Evolutionary conservation across 108 stramenopile genomes (phyloP), one percentile per base, ranked within the genome.

Genomic region (Cyclotella sp.): DNA sequence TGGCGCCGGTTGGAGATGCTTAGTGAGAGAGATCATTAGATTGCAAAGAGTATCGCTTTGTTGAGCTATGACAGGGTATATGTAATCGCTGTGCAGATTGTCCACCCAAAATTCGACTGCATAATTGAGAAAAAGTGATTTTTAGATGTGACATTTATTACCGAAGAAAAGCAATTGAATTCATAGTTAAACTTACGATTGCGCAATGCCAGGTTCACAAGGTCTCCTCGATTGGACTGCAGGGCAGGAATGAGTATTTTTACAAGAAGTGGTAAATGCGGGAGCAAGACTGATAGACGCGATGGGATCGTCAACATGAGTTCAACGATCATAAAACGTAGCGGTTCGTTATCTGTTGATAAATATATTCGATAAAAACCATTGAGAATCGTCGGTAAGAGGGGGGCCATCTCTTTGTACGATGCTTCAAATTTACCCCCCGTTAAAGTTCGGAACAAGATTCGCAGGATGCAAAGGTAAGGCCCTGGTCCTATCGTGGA

Each of bases 51-150:
- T 63, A 12, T 86, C 66, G 54, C 83, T 79, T 57, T 90, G 74
- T 61, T 86, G 86, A 21, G 88, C 84, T 26, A 93, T 54, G 47
- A 92, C 89, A 0, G 90, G 91, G 70, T 87, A 91, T 14, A 97
- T 63, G 77, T 85, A 95, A 49, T 93, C 94, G 9, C 96, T 90
- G 83, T 96, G 95, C 21, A 99, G 77, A 64, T 98, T 97, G 84
- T 99, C 97, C 9, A 97, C 89, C 97, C 97, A 99, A 83, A 97
- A 97, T 82, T 98, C 97, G 15, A 99, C 82, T 0, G 97, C 97
- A 2, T n/a, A n/a, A n/a, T 94, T 84, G 16, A 97, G 1, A 28
- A 9, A 58, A 3, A 26, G 22, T 58, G 83, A 55, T 87, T 91
- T 26, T 12, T 15, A 19, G n/a, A 58, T 26, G 55, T 43, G 11